These are phyloP conservation scores for Populus nigra DNA, from an alignment of 345 rosid genomes.

Conservation along the genomic window DNA sequence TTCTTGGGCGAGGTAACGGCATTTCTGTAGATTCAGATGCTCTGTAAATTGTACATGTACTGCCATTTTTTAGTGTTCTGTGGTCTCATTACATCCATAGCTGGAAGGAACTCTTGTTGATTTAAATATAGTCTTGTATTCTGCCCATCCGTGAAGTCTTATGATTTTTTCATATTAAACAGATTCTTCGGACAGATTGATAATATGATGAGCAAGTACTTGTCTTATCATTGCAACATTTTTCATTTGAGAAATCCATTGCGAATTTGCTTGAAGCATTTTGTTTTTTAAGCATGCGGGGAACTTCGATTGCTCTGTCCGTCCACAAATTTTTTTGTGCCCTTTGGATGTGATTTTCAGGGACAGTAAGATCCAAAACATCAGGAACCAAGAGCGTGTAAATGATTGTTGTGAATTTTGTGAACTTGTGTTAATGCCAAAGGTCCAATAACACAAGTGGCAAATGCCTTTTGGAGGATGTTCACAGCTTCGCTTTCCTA, in stretches of 20 bases:
- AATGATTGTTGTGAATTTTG: not conserved
- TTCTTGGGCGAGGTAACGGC: conserved; percentile 42
- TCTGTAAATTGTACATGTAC: not conserved
- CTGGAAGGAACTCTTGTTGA: not conserved
- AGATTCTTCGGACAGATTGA: too few relatives aligned
- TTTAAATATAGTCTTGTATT: not conserved
- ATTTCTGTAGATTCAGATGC: conserved; percentile 35
- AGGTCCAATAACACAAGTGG: not conserved
- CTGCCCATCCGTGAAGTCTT: not conserved
- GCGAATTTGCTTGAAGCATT: not conserved
- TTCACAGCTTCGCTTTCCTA: not conserved
- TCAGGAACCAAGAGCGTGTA: not conserved
- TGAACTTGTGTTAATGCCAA: not conserved
- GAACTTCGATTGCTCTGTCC: not conserved
- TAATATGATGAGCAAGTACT: too few relatives aligned
- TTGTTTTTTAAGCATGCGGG: not conserved
- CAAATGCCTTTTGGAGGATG: not conserved
- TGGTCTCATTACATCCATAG: not conserved
- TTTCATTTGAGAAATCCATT: not conserved
- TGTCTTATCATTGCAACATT: too few relatives aligned
- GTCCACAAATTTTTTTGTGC: not conserved
- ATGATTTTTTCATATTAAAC: not conserved
- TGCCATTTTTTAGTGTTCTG: not conserved
- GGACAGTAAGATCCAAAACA: not conserved
- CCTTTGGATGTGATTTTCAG: not conserved